phyloP scores from a whole-genome alignment of 2,329 filamentous ascomycete genomes.

The Beauveria sp. region DNA sequence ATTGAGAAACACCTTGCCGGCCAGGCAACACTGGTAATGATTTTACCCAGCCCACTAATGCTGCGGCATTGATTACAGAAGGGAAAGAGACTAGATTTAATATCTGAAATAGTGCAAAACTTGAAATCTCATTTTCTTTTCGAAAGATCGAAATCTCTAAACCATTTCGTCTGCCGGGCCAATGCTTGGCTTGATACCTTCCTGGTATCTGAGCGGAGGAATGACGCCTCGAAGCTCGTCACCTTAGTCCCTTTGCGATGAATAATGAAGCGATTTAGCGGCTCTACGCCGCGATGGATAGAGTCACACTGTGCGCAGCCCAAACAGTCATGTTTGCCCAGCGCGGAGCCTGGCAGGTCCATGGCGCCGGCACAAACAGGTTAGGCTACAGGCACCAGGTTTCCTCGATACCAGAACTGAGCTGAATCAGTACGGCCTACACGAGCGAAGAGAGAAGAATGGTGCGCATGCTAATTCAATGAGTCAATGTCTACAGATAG shows the following conservation, averaged over 20 bases:
- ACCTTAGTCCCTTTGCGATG: slow-evolving; percentile 19
- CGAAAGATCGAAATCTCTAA: background rate
- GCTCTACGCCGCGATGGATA: slow-evolving; percentile 27
- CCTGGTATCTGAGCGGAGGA: slow-evolving; percentile 22
- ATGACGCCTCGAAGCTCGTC: slow-evolving; percentile 25
- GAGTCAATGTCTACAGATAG: background rate
- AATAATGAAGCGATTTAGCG: slow-evolving; percentile 26
- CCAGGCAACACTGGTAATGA: too few relatives aligned
- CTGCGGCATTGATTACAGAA: too few relatives aligned
- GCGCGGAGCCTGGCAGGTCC: slow-evolving; percentile 20
- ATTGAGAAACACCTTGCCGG: too few relatives aligned
- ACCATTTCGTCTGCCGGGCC: background rate
- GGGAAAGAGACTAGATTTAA: too few relatives aligned
- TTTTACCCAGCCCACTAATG: too few relatives aligned
- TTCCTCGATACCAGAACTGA: slow-evolving; percentile 13
- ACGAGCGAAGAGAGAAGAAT: too few relatives aligned
- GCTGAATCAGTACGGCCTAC: too few relatives aligned
- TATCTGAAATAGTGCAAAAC: too few relatives aligned
- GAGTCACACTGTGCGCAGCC: slow-evolving; percentile 27
- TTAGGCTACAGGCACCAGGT: slow-evolving; percentile 24
- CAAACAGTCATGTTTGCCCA: slow-evolving; percentile 20
- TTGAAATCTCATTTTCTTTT: too few relatives aligned
- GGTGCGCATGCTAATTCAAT: background rate
- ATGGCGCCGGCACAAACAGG: slow-evolving; percentile 13
- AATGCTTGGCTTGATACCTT: background rate